phyloP scores from a whole-genome alignment of 139 green algal genomes.

The Ulvella scutata region DNA sequence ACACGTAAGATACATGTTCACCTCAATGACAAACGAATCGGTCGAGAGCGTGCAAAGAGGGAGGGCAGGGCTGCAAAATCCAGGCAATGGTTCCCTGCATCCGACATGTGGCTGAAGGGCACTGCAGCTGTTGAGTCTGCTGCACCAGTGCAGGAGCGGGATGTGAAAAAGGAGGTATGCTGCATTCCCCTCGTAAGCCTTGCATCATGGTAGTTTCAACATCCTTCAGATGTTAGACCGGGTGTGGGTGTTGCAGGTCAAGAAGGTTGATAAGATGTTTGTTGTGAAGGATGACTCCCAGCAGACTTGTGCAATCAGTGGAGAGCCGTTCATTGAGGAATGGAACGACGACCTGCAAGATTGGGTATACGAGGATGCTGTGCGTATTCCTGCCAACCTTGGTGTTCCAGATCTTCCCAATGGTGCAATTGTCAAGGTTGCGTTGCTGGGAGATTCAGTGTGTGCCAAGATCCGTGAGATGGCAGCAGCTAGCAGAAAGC shows the following conservation, averaged over 20 bases:
- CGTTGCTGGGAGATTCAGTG: not conserved
- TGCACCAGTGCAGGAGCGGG: not conserved
- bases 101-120: not conserved
- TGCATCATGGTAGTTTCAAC: too few relatives aligned
- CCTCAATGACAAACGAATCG: not conserved
- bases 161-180: too few relatives aligned
- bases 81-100: not conserved
- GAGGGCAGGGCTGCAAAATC: not conserved
- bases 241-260: not conserved
- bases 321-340: not conserved
- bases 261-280: not conserved
- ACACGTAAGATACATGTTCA: not conserved
- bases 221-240: too few relatives aligned
- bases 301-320: not conserved
- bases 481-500: too few relatives aligned
- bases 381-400: not conserved
- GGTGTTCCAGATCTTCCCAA: not conserved
- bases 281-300: not conserved
- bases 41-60: not conserved
- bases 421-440: constrained; percentile 1
- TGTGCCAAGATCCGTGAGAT: too few relatives aligned
- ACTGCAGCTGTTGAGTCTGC: not conserved
- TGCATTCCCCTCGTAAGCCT: too few relatives aligned
- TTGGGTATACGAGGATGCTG: not conserved
- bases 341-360: not conserved